Conservation (phyloP, 2,329 filamentous ascomycete genomes). For the Hymenoscyphus fraxineus region DNA sequence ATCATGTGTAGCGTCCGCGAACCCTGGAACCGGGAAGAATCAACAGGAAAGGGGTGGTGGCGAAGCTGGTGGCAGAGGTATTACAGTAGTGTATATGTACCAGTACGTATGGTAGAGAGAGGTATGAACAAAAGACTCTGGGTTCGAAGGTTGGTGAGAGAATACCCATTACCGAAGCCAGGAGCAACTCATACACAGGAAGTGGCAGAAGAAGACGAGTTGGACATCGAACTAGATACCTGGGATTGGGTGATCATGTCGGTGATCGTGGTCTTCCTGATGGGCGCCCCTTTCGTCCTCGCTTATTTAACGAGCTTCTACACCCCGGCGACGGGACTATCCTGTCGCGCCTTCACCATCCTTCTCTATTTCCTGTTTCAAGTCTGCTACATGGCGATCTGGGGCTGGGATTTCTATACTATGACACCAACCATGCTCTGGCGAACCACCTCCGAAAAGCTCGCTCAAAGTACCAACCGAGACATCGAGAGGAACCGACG, state of each 20-base stretch:
- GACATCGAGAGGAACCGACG: neutral
- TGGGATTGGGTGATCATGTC: slow-evolving; percentile 12
- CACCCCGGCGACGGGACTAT: slow-evolving; percentile 34
- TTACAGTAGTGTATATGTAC: slow-evolving; percentile 6
- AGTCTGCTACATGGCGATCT: slow-evolving; percentile 29
- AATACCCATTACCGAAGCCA: neutral
- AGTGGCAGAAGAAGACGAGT: neutral
- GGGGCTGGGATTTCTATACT: slow-evolving; percentile 15
- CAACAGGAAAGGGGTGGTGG: slow-evolving; percentile 11
- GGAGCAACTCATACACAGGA: neutral
- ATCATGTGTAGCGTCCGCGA: slow-evolving; percentile 11
- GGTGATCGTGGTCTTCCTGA: slow-evolving; percentile 6
- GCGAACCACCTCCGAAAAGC: neutral
- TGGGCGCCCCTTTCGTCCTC: slow-evolving; percentile 29
- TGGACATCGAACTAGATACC: neutral
- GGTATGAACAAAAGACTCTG: slow-evolving; percentile 4
- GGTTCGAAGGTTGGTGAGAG: neutral
- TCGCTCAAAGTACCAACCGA: neutral
- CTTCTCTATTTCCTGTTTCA: slow-evolving; percentile 36
- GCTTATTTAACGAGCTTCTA: slow-evolving; percentile 37
- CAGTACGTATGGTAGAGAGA: slow-evolving; percentile 4
- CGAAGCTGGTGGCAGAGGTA: neutral
- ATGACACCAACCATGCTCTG: neutral
- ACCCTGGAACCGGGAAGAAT: slow-evolving; percentile 2
- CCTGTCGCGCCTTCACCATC: slow-evolving; percentile 36